Conservation (phyloP, 495 filamentous ascomycete species). For the Barbatosphaeria neglecta region DNA sequence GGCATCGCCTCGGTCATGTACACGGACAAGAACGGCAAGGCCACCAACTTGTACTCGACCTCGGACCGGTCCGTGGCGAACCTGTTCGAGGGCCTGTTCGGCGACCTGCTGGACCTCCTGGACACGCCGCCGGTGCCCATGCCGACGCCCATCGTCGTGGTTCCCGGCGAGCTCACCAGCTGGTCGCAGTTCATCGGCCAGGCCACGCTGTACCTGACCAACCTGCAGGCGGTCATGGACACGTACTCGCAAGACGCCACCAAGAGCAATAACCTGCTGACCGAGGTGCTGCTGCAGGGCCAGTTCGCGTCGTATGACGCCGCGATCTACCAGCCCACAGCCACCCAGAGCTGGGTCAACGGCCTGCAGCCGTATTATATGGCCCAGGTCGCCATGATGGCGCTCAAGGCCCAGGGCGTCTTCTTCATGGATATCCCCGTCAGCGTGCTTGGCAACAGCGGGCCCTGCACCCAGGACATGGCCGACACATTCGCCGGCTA, state of each 20-base stretch:
- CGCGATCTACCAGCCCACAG: background rate
- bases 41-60: background rate
- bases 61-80: background rate
- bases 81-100: background rate
- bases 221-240: constrained; percentile 10
- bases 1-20: too few relatives aligned
- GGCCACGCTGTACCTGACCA: constrained; percentile 22
- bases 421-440: background rate
- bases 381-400: background rate
- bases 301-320: background rate
- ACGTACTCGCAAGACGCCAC: constrained; percentile 12
- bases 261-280: background rate
- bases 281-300: background rate
- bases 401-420: background rate
- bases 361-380: background rate
- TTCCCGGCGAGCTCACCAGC: background rate
- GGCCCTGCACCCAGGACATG: too few relatives aligned
- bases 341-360: background rate
- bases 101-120: too few relatives aligned
- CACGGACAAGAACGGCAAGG: background rate
- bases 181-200: background rate
- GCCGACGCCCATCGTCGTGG: background rate
- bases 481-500: too few relatives aligned
- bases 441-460: too few relatives aligned
- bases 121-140: background rate